Conservation (phyloP, 805 yeast genomes). For the Hanseniaspora singularis region DNA sequence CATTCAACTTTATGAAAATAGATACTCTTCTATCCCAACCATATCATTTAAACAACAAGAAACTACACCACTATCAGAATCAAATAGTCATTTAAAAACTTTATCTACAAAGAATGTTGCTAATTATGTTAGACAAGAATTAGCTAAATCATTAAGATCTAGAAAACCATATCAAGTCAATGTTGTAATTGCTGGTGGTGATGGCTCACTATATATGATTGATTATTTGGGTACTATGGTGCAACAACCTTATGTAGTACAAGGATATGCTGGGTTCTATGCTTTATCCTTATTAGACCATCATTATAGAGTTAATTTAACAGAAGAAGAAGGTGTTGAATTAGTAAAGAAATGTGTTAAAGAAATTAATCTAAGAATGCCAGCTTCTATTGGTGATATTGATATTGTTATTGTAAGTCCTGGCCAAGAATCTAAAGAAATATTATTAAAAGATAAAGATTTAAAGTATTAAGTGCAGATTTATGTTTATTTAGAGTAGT, state of each 20-base stretch:
- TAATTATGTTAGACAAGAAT: conserved; percentile 72
- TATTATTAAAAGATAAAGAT: conserved; percentile 8
- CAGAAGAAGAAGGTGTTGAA: conserved; percentile 63
- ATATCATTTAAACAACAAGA: conserved; percentile 7
- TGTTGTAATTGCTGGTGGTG: conserved; percentile 77
- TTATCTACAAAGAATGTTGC: conserved; percentile 79
- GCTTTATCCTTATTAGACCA: conserved; percentile 81
- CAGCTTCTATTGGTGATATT: conserved; percentile 26
- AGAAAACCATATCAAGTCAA: conserved; percentile 92
- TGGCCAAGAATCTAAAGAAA: conserved; percentile 32
- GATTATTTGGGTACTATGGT: conserved; percentile 90
- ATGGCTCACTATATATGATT: conserved; percentile 65
- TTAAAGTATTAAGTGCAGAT: background rate
- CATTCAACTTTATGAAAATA: conserved; percentile 72
- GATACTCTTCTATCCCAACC: conserved; percentile 38
- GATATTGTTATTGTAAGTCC: conserved; percentile 10
- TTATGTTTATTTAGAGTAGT: background rate
- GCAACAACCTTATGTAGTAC: conserved; percentile 90
- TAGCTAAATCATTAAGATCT: conserved; percentile 82
- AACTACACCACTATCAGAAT: background rate
- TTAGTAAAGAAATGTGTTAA: conserved; percentile 59
- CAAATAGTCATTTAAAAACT: conserved; percentile 30
- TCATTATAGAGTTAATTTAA: conserved; percentile 70
- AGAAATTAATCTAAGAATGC: conserved; percentile 77
- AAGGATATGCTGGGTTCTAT: conserved; percentile 96